Conservation (phyloP, 2,329 filamentous ascomycete species). For the Taxawa tesnikishii region DNA sequence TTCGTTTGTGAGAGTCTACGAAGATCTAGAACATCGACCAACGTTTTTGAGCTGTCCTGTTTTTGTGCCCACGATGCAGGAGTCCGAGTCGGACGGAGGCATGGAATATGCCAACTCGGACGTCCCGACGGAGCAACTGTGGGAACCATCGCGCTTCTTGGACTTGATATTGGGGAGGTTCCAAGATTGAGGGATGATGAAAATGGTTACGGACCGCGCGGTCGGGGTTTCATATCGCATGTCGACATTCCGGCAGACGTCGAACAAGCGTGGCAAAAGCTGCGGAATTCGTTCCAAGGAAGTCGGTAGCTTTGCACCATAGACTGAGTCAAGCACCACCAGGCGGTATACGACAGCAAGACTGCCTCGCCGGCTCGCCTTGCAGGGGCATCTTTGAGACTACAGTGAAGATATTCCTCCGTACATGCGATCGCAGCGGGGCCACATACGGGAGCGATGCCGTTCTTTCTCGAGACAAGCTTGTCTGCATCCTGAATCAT, state of each 20-base stretch:
- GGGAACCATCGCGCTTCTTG: conserved; percentile 26
- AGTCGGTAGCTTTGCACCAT: too few relatives aligned
- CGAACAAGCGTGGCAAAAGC: conserved; percentile 24
- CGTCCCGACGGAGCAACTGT: conserved; percentile 14
- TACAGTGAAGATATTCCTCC: too few relatives aligned
- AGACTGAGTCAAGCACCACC: too few relatives aligned
- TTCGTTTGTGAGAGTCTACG: conserved; percentile 28
- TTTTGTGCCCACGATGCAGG: conserved; percentile 16
- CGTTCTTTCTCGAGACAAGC: too few relatives aligned
- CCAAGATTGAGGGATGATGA: conserved; percentile 30
- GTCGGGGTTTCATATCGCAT: conserved; percentile 31
- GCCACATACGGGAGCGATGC: too few relatives aligned
- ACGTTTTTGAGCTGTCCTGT: conserved; percentile 20
- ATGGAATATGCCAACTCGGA: conserved; percentile 6
- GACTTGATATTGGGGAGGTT: conserved; percentile 32
- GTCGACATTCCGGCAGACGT: conserved; percentile 27
- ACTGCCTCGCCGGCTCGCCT: too few relatives aligned
- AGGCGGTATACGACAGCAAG: too few relatives aligned
- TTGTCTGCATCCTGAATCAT: too few relatives aligned
- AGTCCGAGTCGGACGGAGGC: neutral
- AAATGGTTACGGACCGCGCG: conserved; percentile 31
- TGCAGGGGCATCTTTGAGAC: too few relatives aligned
- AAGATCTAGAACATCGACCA: conserved; percentile 9
- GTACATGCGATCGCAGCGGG: too few relatives aligned
- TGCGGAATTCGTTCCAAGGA: too few relatives aligned